Base-by-base conservation (phyloP, 768 basidiomycete genomes). In the Pseudohyphozyma bogoriensis region DNA sequence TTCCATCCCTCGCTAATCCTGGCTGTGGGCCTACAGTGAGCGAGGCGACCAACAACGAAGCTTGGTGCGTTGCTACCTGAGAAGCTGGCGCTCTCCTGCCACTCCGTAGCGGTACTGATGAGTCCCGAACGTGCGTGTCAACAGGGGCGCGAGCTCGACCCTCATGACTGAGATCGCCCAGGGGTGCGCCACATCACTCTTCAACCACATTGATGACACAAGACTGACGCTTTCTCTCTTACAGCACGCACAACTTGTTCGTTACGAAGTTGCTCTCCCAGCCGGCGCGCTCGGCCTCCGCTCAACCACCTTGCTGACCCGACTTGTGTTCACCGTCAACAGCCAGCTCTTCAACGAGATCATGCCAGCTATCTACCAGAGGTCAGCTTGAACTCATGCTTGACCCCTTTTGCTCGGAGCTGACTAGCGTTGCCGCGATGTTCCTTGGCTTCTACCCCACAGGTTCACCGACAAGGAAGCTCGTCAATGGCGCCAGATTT, bases 391-490 rank as follows among this genome's bases (percentile, higher is more conserved):
- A 20, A 71, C 72, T 59, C 70, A 71, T 68, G 71, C 72, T 66
- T 68, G 39, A 60, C 69, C 49, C 39, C 29, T 32, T 51, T 11
- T 22, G n/a, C 26, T 58, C 49, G 24, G 13, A 44, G 58, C 59
- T 39, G 4, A 22, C 12, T 31, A n/a, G 26, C 51, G 53, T 42
- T 56, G 55, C 51, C 62, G 59, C 12, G 82, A n/a, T n/a, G n/a
- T n/a, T n/a, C n/a, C n/a, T n/a, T n/a, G n/a, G n/a, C n/a, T n/a
- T n/a, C n/a, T n/a, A n/a, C n/a, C n/a, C n/a, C n/a, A n/a, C n/a
- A n/a, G 89, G 31, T 95, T 93, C 74, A 93, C 92, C 84, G 89
- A 97, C 74, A 97, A 97, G 76, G 95, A 99, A 75, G 95, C 95
- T 1, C 79, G 86, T 26, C 89, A 99, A 72, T 99, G 95, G 95